A percentile compares a stretch with the other conserved stretches of the same genome.
phyloP scores from a whole-genome alignment of 192 early-diverging fungal species.

The Backusella morwellensis region DNA sequence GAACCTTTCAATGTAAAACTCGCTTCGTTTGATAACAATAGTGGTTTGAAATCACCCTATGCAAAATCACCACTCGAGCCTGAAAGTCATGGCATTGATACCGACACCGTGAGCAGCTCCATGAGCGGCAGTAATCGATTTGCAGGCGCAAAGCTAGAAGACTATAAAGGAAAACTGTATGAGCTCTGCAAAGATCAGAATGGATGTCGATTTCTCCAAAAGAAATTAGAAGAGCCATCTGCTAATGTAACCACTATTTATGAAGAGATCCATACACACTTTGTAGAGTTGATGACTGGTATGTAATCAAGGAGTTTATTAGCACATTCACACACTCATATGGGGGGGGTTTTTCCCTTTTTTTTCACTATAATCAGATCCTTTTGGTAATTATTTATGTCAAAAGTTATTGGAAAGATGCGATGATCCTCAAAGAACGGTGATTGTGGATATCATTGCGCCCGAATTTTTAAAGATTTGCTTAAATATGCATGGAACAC shows the following conservation, averaged over 20 bases:
- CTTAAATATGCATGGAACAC: slow-evolving; percentile 89
- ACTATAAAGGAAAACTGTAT: slow-evolving; percentile 71
- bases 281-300: slow-evolving; percentile 83
- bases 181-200: slow-evolving; percentile 86
- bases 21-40: slow-evolving; percentile 21
- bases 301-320: slow-evolving; percentile 6
- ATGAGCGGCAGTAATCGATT: slow-evolving; percentile 58
- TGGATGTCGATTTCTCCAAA: slow-evolving; percentile 86
- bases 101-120: neutral
- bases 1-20: slow-evolving; percentile 11
- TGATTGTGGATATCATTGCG: slow-evolving; percentile 70
- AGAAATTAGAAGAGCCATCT: slow-evolving; percentile 78
- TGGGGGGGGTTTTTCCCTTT: neutral
- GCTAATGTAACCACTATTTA: slow-evolving; percentile 70
- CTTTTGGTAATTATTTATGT: slow-evolving; percentile 92
- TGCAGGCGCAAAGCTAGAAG: slow-evolving; percentile 61
- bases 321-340: neutral
- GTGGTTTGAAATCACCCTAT: slow-evolving; percentile 5
- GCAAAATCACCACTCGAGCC: slow-evolving; percentile 4
- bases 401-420: slow-evolving; percentile 87
- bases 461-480: slow-evolving; percentile 77
- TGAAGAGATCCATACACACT: slow-evolving; percentile 69
- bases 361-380: slow-evolving; percentile 47
- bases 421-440: slow-evolving; percentile 70
- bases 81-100: slow-evolving; percentile 18